A percentile compares a stretch with the other conserved stretches of the same genome.
These are phyloP conservation scores for Epichloe festucae DNA, from an alignment of 2,329 filamentous ascomycete genomes.

Conservation along the genomic window DNA sequence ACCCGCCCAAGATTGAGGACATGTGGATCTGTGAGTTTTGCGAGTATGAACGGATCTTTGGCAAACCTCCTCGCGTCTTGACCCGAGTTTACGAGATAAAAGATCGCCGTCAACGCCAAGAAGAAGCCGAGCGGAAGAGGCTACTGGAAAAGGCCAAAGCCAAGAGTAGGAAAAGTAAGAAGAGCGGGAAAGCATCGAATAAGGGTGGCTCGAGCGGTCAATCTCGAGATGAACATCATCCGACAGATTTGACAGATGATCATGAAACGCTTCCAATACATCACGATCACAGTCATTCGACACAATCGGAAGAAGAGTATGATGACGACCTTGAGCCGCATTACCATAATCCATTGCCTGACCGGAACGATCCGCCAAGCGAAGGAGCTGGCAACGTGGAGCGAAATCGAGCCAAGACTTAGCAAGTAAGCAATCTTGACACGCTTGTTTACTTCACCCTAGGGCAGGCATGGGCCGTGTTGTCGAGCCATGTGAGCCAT, in stretches of 20 bases:
- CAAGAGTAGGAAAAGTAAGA: slow-evolving; percentile 82
- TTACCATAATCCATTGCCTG: slow-evolving; percentile 11
- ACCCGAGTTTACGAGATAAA: slow-evolving; percentile 92
- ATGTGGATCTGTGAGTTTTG: slow-evolving; percentile 97
- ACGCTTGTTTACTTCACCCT: background rate
- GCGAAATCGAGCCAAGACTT: slow-evolving; percentile 7
- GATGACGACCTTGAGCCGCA: slow-evolving; percentile 21
- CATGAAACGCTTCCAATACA: slow-evolving; percentile 11
- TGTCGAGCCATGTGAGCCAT: background rate
- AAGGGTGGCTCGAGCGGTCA: slow-evolving; percentile 15
- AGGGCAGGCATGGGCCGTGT: too few species aligned
- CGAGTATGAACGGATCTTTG: slow-evolving; percentile 93
- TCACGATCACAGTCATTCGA: slow-evolving; percentile 21
- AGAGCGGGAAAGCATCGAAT: slow-evolving; percentile 46
- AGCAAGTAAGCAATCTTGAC: background rate
- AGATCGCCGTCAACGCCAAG: slow-evolving; percentile 70
- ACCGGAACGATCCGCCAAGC: slow-evolving; percentile 4
- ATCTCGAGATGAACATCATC: slow-evolving; percentile 12
- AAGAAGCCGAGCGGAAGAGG: slow-evolving; percentile 73
- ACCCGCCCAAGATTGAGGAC: slow-evolving; percentile 57
- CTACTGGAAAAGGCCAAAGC: slow-evolving; percentile 87
- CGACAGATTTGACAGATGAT: slow-evolving; percentile 12
- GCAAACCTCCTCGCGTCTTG: slow-evolving; percentile 68
- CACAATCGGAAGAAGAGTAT: slow-evolving; percentile 27
- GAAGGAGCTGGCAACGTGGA: slow-evolving; percentile 8